Evolutionary conservation across 2,329 filamentous ascomycete genomes (phyloP).

Genomic region (Emericellopsis cladophorae): DNA sequence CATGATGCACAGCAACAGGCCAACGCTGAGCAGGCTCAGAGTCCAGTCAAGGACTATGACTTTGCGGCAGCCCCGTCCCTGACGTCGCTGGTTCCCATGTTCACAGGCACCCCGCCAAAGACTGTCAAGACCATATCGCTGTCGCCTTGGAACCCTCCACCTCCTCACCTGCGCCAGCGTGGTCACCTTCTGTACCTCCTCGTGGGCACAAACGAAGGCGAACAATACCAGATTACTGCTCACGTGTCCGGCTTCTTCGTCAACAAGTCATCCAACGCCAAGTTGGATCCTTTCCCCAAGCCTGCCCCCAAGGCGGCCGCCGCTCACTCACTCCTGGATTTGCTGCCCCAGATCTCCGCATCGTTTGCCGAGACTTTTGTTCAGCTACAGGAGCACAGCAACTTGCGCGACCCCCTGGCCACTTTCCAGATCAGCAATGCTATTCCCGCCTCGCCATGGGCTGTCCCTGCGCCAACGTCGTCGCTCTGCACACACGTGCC

Average conservation of each 20-base stretch:
- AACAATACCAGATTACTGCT: conserved; percentile 86
- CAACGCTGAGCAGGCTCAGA: conserved; percentile 16
- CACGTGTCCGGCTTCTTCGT: conserved; percentile 94
- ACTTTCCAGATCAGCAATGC: conserved; percentile 95
- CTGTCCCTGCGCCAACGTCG: conserved; percentile 59
- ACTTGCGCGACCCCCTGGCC: conserved; percentile 73
- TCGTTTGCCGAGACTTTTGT: conserved; percentile 70
- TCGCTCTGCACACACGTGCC: conserved; percentile 58
- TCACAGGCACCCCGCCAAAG: conserved; percentile 62
- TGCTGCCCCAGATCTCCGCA: conserved; percentile 69
- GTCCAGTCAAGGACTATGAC: conserved; percentile 56
- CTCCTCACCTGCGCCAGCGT: conserved; percentile 78
- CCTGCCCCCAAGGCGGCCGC: conserved; percentile 64
- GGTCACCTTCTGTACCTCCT: conserved; percentile 88
- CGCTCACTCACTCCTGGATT: conserved; percentile 74
- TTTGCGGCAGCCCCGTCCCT: conserved; percentile 58
- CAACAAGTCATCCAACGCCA: conserved; percentile 89
- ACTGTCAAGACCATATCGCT: conserved; percentile 81
- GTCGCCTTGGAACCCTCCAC: conserved; percentile 93
- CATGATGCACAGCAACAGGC: conserved; percentile 28
- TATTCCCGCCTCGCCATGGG: conserved; percentile 84
- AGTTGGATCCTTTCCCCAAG: conserved; percentile 83
- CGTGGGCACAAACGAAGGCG: conserved; percentile 83
- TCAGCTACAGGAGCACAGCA: conserved; percentile 72
- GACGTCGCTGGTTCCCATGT: conserved; percentile 56